These are phyloP conservation scores for Trichopus zeylanicus DNA, from an alignment of 116 monocot species.

Conservation along the genomic window DNA sequence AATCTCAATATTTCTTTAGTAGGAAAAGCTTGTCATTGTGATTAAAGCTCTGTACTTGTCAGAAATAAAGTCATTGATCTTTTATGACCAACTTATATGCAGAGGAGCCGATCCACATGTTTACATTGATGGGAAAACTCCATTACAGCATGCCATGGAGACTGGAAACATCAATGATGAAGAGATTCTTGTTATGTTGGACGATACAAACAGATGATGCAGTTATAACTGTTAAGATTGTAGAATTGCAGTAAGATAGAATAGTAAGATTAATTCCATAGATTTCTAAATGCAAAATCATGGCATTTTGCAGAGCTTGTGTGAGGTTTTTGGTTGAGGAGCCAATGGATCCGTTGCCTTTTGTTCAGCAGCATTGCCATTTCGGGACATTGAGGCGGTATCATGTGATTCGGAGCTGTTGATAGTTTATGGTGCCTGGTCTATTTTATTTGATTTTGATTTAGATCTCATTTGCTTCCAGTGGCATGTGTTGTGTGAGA, in stretches of 20 bases:
- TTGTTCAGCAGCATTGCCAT: background rate
- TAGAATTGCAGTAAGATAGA: background rate
- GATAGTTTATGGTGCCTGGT: background rate
- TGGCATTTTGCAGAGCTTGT: background rate
- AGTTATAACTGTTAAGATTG: background rate
- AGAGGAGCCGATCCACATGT: slow-evolving; percentile 61
- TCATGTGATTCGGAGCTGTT: background rate
- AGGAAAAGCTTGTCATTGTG: too few relatives aligned
- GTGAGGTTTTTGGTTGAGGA: background rate
- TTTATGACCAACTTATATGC: background rate
- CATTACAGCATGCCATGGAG: slow-evolving; percentile 52
- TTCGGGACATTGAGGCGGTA: background rate
- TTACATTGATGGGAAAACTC: slow-evolving; percentile 49
- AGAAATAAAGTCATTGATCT: background rate
- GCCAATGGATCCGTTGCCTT: slow-evolving; percentile 1
- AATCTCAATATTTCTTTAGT: background rate
- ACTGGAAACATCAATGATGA: slow-evolving; percentile 39
- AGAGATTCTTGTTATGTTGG: slow-evolving; percentile 37
- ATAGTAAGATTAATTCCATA: too few relatives aligned
- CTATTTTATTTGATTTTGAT: slow-evolving; percentile 8
- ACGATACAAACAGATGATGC: slow-evolving; percentile 29
- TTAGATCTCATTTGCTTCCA: slow-evolving; percentile 3
- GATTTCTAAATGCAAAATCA: background rate
- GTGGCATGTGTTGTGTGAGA: slow-evolving; percentile 9
- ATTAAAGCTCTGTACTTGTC: background rate